Evolutionary conservation across 2,329 filamentous ascomycete genomes (phyloP).

Genomic region (Alternaria rosae): DNA sequence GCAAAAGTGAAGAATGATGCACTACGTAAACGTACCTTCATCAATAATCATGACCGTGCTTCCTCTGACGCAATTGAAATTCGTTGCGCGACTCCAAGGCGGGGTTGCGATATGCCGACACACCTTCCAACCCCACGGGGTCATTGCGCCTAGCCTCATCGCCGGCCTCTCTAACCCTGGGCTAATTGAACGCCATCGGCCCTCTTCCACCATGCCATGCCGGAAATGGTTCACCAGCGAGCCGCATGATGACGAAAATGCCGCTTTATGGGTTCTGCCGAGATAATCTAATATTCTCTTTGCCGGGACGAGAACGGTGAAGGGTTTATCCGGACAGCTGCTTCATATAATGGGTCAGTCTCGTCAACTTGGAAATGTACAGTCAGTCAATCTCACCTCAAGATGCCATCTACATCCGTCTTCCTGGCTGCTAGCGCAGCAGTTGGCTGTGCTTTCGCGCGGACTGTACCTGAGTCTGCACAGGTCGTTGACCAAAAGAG

Average conservation of each 20-base stretch:
- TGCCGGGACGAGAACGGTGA: neutral
- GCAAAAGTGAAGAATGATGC: neutral
- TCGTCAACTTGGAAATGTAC: neutral
- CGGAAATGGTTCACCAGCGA: neutral
- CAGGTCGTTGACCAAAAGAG: conserved; percentile 30
- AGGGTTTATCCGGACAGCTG: neutral
- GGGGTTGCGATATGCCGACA: neutral
- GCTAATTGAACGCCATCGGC: neutral
- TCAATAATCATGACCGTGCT: neutral
- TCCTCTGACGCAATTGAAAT: neutral
- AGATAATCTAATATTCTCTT: neutral
- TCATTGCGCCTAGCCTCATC: conserved; percentile 8
- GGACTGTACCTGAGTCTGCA: conserved; percentile 27
- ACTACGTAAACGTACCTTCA: neutral
- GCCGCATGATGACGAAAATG: conserved; percentile 1
- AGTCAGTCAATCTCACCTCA: neutral
- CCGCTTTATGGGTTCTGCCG: conserved; percentile 1
- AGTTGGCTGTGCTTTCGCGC: conserved; percentile 21
- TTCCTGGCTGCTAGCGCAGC: conserved; percentile 9
- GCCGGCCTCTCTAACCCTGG: neutral
- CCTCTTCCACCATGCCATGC: neutral
- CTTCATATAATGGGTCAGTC: neutral
- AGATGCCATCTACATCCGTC: conserved; percentile 9
- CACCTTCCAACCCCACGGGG: conserved; percentile 4
- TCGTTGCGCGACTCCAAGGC: neutral